These are phyloP conservation scores for Pluteus cervinus DNA, from an alignment of 768 basidiomycete genomes.

Conservation along the genomic window DNA sequence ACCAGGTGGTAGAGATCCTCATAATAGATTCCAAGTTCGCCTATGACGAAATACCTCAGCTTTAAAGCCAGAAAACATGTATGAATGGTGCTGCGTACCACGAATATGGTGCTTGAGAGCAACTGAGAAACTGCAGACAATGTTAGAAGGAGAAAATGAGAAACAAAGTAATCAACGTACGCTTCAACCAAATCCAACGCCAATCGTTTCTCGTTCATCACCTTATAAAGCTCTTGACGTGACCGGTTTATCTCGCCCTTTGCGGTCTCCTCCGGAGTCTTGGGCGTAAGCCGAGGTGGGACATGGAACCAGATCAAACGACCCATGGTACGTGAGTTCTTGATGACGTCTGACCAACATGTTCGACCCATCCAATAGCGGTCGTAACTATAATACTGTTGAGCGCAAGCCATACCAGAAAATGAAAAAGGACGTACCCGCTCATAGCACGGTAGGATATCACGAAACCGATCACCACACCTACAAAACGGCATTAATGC, in stretches of 20 bases:
- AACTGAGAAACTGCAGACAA: conserved; percentile 38
- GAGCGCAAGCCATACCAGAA: neutral
- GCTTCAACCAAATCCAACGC: conserved; percentile 55
- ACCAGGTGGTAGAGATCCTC: conserved; percentile 56
- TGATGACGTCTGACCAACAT: conserved; percentile 52
- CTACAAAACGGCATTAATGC: conserved; percentile 14
- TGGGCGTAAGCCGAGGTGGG: conserved; percentile 39
- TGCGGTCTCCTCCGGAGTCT: conserved; percentile 30
- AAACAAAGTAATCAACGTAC: conserved; percentile 22
- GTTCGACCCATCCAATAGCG: conserved; percentile 57
- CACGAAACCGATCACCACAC: conserved; percentile 56
- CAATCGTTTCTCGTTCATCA: conserved; percentile 57
- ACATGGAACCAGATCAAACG: conserved; percentile 61
- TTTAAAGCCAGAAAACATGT: neutral
- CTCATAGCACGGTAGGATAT: conserved; percentile 60
- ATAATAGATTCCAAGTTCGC: conserved; percentile 56
- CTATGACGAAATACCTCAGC: too few relatives aligned
- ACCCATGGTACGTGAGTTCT: conserved; percentile 40
- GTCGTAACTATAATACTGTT: conserved; percentile 37
- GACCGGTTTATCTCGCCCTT: conserved; percentile 23
- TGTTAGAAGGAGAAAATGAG: neutral
- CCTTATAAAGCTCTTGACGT: conserved; percentile 36
- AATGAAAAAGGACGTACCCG: conserved; percentile 31
- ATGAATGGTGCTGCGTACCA: conserved; percentile 21
- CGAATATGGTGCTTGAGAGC: conserved; percentile 60